Conservation (phyloP, 2,329 filamentous ascomycete species). For the Botrytis squamosa region DNA sequence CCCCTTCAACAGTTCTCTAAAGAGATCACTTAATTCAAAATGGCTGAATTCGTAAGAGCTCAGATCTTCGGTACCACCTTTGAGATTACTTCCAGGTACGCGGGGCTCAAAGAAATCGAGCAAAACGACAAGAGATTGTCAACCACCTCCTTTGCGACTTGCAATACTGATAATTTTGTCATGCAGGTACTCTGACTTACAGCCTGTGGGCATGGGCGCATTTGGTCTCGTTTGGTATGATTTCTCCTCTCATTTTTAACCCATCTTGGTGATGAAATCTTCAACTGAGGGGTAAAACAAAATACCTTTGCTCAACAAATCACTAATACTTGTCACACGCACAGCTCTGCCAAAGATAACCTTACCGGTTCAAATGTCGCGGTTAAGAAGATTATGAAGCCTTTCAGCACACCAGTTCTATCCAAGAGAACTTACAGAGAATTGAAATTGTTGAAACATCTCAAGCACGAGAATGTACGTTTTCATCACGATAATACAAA, state of each 20-base stretch:
- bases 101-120: slow-evolving; percentile 23
- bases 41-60: slow-evolving; percentile 99
- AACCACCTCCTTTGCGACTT: slow-evolving; percentile 24
- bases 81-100: slow-evolving; percentile 96
- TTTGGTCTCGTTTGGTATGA: slow-evolving; percentile 95
- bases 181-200: slow-evolving; percentile 91
- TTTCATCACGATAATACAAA: background rate
- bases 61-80: slow-evolving; percentile 99
- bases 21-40: slow-evolving; percentile 48
- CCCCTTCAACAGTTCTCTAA: background rate
- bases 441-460: slow-evolving; percentile 93
- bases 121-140: slow-evolving; percentile 4
- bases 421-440: slow-evolving; percentile 98
- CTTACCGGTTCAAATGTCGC: slow-evolving; percentile 95
- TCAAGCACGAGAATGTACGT: slow-evolving; percentile 89
- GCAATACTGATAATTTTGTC: slow-evolving; percentile 27
- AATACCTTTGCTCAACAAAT: background rate
- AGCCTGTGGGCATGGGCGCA: slow-evolving; percentile 98
- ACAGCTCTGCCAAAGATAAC: slow-evolving; percentile 93
- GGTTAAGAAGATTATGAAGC: slow-evolving; percentile 99
- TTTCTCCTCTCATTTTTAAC: slow-evolving; percentile 8
- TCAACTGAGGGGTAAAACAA: slow-evolving; percentile 16
- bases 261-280: background rate
- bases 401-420: slow-evolving; percentile 97
- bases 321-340: slow-evolving; percentile 26